phyloP scores from a whole-genome alignment of 495 filamentous ascomycete genomes.

The Emericellopsis terricola region DNA sequence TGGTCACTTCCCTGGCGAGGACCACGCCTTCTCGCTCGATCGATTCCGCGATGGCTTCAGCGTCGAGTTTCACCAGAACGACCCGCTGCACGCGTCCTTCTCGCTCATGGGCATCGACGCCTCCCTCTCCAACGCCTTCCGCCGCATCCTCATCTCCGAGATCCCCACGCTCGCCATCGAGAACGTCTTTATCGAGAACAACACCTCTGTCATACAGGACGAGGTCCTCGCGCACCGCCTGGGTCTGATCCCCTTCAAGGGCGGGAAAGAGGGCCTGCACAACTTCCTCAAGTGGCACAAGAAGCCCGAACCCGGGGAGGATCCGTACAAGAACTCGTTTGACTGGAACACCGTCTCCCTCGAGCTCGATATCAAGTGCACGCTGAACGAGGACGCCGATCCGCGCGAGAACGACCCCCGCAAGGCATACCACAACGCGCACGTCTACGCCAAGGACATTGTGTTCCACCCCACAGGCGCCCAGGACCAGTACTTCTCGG shows the following conservation, averaged over 20 bases:
- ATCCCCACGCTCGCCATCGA: constrained; percentile 91
- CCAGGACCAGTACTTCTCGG: constrained; percentile 50
- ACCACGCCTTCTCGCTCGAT: constrained; percentile 70
- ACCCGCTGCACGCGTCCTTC: constrained; percentile 58
- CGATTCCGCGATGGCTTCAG: constrained; percentile 49
- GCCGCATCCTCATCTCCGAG: constrained; percentile 89
- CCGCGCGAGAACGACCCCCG: constrained; percentile 58
- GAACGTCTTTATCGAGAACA: constrained; percentile 75
- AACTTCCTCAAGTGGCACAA: constrained; percentile 59
- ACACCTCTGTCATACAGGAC: constrained; percentile 94
- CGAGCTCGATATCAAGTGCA: constrained; percentile 55
- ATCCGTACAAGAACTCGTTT: constrained; percentile 23
- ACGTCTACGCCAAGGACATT: constrained; percentile 76
- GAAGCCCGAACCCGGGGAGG: constrained; percentile 21
- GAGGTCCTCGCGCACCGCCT: constrained; percentile 83
- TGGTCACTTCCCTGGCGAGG: constrained; percentile 75
- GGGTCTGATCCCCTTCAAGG: constrained; percentile 78
- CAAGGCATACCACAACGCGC: constrained; percentile 67
- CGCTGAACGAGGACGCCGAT: constrained; percentile 50
- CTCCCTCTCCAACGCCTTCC: constrained; percentile 91
- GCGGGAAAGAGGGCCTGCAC: constrained; percentile 51
- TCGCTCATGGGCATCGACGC: constrained; percentile 85
- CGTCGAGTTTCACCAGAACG: constrained; percentile 70
- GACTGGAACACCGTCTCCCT: constrained; percentile 73
- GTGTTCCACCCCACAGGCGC: constrained; percentile 53